phyloP scores from a whole-genome alignment of 306 rosid genomes.

The Rosa rugosa region DNA sequence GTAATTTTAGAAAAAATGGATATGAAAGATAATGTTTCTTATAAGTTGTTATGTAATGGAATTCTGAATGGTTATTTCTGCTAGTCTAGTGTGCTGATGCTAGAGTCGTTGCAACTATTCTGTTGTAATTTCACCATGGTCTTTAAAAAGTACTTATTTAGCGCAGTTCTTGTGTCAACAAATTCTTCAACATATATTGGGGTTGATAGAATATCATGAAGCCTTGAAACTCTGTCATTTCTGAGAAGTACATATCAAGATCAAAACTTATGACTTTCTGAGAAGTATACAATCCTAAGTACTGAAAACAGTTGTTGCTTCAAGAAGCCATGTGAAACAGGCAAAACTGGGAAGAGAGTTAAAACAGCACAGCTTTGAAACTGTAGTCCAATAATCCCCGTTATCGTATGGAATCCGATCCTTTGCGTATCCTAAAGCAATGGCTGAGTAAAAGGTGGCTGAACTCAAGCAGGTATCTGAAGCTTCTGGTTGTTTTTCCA shows the following conservation, averaged over 20 bases:
- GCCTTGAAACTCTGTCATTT: neutral
- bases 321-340: slow-evolving; percentile 12
- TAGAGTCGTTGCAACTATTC: neutral
- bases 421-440: neutral
- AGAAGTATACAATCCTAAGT: slow-evolving; percentile 18
- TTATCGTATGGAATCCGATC: neutral
- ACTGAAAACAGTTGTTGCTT: slow-evolving; percentile 14
- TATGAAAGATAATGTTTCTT: neutral
- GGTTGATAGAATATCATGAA: neutral
- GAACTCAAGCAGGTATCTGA: slow-evolving; percentile 74
- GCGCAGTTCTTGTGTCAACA: neutral
- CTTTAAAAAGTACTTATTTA: neutral
- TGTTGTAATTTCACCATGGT: neutral
- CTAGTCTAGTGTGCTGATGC: neutral
- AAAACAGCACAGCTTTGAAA: neutral
- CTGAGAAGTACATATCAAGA: neutral
- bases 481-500: slow-evolving; percentile 90
- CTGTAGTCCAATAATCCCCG: neutral
- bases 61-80: neutral
- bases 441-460: neutral
- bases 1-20: slow-evolving; percentile 9
- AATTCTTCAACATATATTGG: neutral
- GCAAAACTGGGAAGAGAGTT: slow-evolving; percentile 1
- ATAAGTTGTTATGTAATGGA: neutral
- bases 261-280: neutral